Percentiles rank a stretch among this genome's conserved stretches.
Evolutionary conservation across 805 yeast species (phyloP).

Genomic region (Peterozyma toletana): DNA sequence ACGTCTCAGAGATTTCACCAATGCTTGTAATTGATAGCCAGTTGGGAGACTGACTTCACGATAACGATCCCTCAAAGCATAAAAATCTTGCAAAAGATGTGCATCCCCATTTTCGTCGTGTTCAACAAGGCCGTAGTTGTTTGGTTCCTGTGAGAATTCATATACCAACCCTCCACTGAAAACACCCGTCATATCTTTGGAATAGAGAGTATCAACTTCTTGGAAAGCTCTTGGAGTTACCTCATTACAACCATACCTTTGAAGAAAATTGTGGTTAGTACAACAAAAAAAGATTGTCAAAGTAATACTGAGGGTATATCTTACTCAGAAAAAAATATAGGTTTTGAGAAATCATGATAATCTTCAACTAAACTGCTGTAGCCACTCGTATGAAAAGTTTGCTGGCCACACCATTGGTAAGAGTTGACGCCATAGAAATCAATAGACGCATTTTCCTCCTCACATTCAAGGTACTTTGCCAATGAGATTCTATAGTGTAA

Average conservation of each 20-base stretch:
- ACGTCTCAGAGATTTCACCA: constrained; percentile 15
- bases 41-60: constrained; percentile 21
- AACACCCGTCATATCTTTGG: constrained; percentile 63
- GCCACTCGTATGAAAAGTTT: constrained; percentile 76
- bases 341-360: constrained; percentile 60
- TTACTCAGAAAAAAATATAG: constrained; percentile 84
- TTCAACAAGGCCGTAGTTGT: constrained; percentile 71
- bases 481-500: constrained; percentile 66
- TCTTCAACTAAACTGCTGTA: constrained; percentile 62
- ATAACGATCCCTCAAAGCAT: constrained; percentile 35
- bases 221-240: constrained; percentile 73
- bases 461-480: constrained; percentile 77
- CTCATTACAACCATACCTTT: constrained; percentile 68
- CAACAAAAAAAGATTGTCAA: not conserved
- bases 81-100: constrained; percentile 34
- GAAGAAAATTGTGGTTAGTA: constrained; percentile 11
- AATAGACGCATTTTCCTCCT: constrained; percentile 41
- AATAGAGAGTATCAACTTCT: constrained; percentile 65
- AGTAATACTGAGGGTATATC: constrained; percentile 7
- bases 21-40: constrained; percentile 14
- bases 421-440: constrained; percentile 83
- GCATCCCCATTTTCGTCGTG: constrained; percentile 33
- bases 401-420: constrained; percentile 85
- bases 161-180: constrained; percentile 85
- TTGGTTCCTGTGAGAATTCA: constrained; percentile 73